Evolutionary conservation across 2,329 filamentous ascomycete species (phyloP), one percentile per base, ranked within the genome.

Genomic region (Cadophora sp.): DNA sequence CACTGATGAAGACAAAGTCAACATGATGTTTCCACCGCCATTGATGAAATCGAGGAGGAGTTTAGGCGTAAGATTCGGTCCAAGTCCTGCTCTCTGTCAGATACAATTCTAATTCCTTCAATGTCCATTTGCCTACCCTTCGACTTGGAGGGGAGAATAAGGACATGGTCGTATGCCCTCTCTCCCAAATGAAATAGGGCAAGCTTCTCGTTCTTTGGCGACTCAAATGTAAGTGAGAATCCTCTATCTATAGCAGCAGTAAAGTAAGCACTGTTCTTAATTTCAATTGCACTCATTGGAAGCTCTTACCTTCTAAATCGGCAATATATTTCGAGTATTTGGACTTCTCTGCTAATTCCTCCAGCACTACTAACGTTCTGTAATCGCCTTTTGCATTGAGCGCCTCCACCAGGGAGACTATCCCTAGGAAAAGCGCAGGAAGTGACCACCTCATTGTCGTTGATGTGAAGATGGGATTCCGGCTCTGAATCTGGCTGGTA

Each of bases 1-100:
- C 60, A 87, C 83, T 66, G 87, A 86, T 72, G 92, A 89, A 40
- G 94, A 94, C 71, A 97, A 89, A 34, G 93, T 89, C 66, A 98
- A 83, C 71, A 99, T 86, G 77, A 99, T 88, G 82, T 99, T 99
- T 80, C 96, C 96, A 68, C 96, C 85, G 67, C 90, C 89, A 81
- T 97, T 96, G 83, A 97, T 83, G 82, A 97, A 99, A 75, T 98
- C 89, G 79, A 98, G 87, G 73, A 99, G 88, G 72, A 91, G 83
- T 78, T 93, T 93, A 63, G 96, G 93, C 2, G 93, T 95, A 79
- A 99, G 83, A 74, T 92, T 90, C 72, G 95, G 94, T 66, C 96
- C 96, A 69, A 97, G 92, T 70, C 93, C 92, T 94, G 53, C 37
- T 22, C 16, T 29, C 55, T 51, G 60, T 72, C 29, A 75, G 68